Evolutionary conservation across 2,329 filamentous ascomycete genomes (phyloP).

Genomic region (Capronia epimyces): DNA sequence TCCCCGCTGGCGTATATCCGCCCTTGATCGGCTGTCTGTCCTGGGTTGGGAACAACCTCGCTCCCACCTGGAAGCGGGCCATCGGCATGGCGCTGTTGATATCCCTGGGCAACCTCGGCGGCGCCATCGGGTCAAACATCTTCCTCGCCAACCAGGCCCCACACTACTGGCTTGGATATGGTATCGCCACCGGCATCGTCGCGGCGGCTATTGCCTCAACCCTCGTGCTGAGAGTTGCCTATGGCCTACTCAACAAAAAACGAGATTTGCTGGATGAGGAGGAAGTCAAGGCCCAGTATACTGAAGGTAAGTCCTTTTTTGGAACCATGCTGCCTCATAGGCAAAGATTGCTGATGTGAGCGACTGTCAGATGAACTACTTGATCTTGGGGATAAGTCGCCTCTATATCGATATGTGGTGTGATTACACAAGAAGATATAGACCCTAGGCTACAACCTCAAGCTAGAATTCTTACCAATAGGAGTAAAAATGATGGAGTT

Average conservation of each 20-base stretch:
- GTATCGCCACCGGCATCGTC: constrained; percentile 8
- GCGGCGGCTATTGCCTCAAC: constrained; percentile 9
- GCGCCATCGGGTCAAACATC: constrained; percentile 23
- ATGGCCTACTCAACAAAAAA: constrained; percentile 12
- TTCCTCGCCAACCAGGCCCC: constrained; percentile 18
- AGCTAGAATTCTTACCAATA: too few relatives aligned
- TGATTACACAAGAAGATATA: not conserved
- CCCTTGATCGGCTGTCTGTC: constrained; percentile 44
- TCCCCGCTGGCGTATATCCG: constrained; percentile 41
- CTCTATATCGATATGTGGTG: not conserved
- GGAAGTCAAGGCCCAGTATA: constrained; percentile 19
- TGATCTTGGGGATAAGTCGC: not conserved
- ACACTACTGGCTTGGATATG: constrained; percentile 23
- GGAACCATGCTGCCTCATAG: not conserved
- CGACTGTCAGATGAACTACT: not conserved
- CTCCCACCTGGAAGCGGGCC: constrained; percentile 52
- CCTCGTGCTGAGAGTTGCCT: constrained; percentile 9
- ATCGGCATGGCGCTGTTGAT: constrained; percentile 63
- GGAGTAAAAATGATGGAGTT: too few relatives aligned
- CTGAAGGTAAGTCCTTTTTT: constrained; percentile 11
- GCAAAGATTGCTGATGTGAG: not conserved
- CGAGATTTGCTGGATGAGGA: constrained; percentile 13
- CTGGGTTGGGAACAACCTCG: constrained; percentile 56
- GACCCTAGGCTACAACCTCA: too few relatives aligned
- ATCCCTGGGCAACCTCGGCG: constrained; percentile 47